Conservation (phyloP, 2,329 filamentous ascomycete genomes). For the Eutypella sp. region DNA sequence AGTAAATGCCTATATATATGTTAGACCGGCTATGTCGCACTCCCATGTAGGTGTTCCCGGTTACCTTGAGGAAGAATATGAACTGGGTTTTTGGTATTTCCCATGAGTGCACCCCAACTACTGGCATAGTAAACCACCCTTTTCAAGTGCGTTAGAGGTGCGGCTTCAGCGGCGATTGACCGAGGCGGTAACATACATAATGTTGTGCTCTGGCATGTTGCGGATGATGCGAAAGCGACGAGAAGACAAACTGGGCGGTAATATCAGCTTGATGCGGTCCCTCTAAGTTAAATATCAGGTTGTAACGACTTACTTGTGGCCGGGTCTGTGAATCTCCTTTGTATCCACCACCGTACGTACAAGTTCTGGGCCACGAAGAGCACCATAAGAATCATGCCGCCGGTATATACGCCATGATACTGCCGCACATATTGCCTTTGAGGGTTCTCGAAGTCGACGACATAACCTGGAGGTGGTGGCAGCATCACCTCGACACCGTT, state of each 20-base stretch:
- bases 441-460: conserved; percentile 1
- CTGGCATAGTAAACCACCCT: background rate
- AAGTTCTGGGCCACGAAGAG: conserved; percentile 1
- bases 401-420: background rate
- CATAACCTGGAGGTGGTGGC: background rate
- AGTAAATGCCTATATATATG: background rate
- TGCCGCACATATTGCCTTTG: background rate
- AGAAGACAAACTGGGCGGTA: background rate
- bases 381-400: background rate
- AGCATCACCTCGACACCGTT: conserved; percentile 1
- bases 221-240: background rate
- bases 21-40: background rate
- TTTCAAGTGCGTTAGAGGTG: background rate
- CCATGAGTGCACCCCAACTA: background rate
- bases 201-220: background rate
- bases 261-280: background rate
- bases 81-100: background rate
- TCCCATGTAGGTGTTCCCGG: background rate
- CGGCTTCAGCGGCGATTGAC: background rate
- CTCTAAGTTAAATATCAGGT: background rate
- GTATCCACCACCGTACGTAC: background rate
- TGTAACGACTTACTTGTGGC: background rate
- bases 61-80: background rate
- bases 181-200: background rate
- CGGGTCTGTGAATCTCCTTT: background rate